Evolutionary conservation across 768 basidiomycete genomes (phyloP).

Genomic region (Plicaturopsis crispa): DNA sequence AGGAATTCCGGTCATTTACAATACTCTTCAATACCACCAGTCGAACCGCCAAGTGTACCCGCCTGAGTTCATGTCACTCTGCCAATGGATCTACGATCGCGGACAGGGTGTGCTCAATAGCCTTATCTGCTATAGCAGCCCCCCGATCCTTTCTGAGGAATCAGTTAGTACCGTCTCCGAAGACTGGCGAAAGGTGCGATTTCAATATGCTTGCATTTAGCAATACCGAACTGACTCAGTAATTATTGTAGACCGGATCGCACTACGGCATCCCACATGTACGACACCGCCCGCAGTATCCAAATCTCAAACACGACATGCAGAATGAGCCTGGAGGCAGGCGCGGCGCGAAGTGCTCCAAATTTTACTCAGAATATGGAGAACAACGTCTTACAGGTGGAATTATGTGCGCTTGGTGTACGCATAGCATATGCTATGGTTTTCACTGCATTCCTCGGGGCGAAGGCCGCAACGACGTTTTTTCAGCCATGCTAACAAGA

Average conservation of each 20-base stretch:
- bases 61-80: too few species aligned
- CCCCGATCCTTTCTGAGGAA: neutral
- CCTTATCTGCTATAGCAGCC: neutral
- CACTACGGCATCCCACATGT: constrained; percentile 23
- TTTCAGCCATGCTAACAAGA: constrained; percentile 27
- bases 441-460: constrained; percentile 27
- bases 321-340: constrained; percentile 6
- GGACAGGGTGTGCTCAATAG: neutral
- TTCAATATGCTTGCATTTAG: neutral
- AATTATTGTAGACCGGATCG: constrained; percentile 16
- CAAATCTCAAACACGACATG: constrained; percentile 16
- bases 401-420: constrained; percentile 24
- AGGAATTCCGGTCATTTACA: too few species aligned
- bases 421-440: constrained; percentile 24
- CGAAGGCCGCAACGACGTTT: constrained; percentile 31
- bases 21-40: too few species aligned
- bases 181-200: neutral
- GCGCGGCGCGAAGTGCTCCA: constrained; percentile 15
- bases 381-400: constrained; percentile 19
- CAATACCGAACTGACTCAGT: neutral
- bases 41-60: too few species aligned
- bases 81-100: too few species aligned
- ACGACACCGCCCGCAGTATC: constrained; percentile 19
- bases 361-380: constrained; percentile 21
- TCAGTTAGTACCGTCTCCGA: neutral